Percentiles rank a stretch among this genome's conserved stretches.
Evolutionary conservation across 805 yeast species (phyloP).

Genomic region (Priceomyces castillae): DNA sequence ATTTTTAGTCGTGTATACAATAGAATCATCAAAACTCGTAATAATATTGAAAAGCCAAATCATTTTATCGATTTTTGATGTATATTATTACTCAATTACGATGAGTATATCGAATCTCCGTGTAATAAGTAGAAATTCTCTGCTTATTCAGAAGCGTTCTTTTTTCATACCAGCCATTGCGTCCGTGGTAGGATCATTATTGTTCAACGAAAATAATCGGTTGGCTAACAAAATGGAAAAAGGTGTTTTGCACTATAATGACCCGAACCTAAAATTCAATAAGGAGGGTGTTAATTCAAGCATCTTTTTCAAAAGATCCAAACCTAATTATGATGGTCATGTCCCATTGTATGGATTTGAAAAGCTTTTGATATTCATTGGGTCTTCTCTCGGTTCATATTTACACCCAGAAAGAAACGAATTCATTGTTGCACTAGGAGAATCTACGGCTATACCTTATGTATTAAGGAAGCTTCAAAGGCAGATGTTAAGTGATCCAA

Average conservation of each 20-base stretch:
- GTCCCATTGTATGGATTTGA: constrained; percentile 70
- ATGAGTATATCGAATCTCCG: background rate
- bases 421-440: constrained; percentile 82
- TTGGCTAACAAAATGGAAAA: constrained; percentile 61
- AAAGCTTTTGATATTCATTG: constrained; percentile 57
- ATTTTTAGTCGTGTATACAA: background rate
- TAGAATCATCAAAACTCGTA: background rate
- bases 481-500: constrained; percentile 70
- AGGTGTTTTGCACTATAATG: constrained; percentile 44
- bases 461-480: constrained; percentile 61
- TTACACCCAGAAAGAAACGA: constrained; percentile 74
- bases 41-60: too few species aligned
- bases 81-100: background rate
- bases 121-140: background rate
- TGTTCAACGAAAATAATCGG: constrained; percentile 43
- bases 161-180: constrained; percentile 17
- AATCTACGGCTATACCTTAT: constrained; percentile 75
- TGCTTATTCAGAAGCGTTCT: constrained; percentile 1
- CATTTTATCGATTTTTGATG: too few species aligned
- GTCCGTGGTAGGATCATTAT: constrained; percentile 24
- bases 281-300: constrained; percentile 21
- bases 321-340: constrained; percentile 67
- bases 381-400: constrained; percentile 77
- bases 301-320: constrained; percentile 36
- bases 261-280: constrained; percentile 29